These are phyloP conservation scores for Diospyros lotus DNA, from an alignment of 148 eudicot genomes.

Conservation along the genomic window DNA sequence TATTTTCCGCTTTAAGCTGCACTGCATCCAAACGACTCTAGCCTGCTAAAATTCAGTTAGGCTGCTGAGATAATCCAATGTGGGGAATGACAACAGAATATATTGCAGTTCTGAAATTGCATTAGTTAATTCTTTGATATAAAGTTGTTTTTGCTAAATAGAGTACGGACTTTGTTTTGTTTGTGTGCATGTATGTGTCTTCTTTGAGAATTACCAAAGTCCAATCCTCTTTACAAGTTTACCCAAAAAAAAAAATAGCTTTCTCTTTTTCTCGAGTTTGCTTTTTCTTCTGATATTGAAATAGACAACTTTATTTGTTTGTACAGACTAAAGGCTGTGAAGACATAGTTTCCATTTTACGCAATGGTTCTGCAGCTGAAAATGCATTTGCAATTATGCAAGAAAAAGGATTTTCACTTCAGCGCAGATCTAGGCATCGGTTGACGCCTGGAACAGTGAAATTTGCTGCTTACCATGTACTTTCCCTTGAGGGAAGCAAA, in stretches of 20 bases:
- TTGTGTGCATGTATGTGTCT: too few species aligned
- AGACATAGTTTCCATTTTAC: slow-evolving; percentile 41
- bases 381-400: slow-evolving; percentile 52
- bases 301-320: slow-evolving; percentile 7
- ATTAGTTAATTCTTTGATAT: background rate
- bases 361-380: slow-evolving; percentile 57
- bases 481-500: slow-evolving; percentile 53
- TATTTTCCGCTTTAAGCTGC: too few species aligned
- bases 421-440: slow-evolving; percentile 54
- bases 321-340: slow-evolving; percentile 48
- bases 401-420: slow-evolving; percentile 47
- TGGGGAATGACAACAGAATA: too few species aligned
- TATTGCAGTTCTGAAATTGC: too few species aligned
- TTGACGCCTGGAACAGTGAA: slow-evolving; percentile 63
- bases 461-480: slow-evolving; percentile 66
- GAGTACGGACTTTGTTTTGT: background rate
- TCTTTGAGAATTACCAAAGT: background rate
- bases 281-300: background rate
- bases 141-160: background rate
- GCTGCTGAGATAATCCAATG: too few species aligned
- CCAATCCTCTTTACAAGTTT: background rate
- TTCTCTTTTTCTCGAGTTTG: background rate
- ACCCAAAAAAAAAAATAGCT: background rate
- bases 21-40: too few species aligned
- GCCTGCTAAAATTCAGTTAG: too few species aligned